A percentile compares a stretch with the other conserved stretches of the same genome.
These are phyloP conservation scores for Kwoniella sp. DNA, from an alignment of 768 basidiomycete species.

Conservation along the genomic window DNA sequence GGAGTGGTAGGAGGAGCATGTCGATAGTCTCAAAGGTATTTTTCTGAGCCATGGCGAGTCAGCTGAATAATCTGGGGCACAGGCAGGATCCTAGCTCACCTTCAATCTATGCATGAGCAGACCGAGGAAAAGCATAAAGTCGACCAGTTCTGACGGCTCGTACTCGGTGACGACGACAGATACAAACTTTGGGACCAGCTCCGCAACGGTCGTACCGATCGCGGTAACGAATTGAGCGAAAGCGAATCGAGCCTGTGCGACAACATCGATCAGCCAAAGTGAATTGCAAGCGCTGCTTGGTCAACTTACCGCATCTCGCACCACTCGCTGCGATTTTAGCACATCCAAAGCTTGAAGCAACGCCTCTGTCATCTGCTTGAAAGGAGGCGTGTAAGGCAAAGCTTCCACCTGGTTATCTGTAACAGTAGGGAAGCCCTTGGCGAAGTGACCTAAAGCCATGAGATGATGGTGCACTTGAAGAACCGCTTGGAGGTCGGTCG, in stretches of 20 bases:
- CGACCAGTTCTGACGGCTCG: conserved; percentile 86
- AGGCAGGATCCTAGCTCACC: conserved; percentile 58
- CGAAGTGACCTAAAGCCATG: conserved; percentile 90
- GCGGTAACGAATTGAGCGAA: conserved; percentile 91
- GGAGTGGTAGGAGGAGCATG: conserved; percentile 82
- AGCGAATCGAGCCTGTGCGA: conserved; percentile 76
- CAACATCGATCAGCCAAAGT: too few species aligned
- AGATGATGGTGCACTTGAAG: conserved; percentile 87
- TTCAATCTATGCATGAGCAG: conserved; percentile 87
- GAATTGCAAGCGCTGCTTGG: neutral
- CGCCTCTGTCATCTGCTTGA: conserved; percentile 80
- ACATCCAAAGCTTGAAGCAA: conserved; percentile 83
- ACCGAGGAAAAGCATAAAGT: conserved; percentile 94
- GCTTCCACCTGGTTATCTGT: conserved; percentile 63
- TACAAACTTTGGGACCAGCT: conserved; percentile 86
- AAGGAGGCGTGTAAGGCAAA: conserved; percentile 69
- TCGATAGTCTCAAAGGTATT: conserved; percentile 87
- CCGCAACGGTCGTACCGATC: conserved; percentile 80
- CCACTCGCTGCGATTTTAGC: conserved; percentile 80
- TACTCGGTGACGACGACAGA: conserved; percentile 85
- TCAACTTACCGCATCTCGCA: conserved; percentile 82
- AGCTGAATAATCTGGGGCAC: neutral
- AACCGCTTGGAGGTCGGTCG: conserved; percentile 73
- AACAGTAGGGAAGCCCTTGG: conserved; percentile 94
- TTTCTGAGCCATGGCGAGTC: conserved; percentile 60